These are phyloP conservation scores for Immersiella caudata DNA, from an alignment of 495 filamentous ascomycete genomes.

Conservation along the genomic window DNA sequence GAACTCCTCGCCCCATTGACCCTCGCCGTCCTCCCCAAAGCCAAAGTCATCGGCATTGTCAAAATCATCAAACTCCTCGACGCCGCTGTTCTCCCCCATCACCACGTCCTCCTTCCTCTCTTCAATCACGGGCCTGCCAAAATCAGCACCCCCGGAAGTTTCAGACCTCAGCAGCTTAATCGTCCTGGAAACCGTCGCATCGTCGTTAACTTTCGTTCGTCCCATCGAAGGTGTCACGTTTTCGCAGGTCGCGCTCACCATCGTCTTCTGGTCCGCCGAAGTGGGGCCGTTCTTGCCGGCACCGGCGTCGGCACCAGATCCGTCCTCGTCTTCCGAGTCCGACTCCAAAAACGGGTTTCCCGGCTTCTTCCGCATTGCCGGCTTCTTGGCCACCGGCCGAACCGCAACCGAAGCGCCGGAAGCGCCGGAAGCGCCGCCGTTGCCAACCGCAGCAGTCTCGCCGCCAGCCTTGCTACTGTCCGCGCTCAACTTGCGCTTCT, in stretches of 20 bases:
- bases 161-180: conserved; percentile 26
- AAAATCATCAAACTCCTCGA: conserved; percentile 63
- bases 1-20: conserved; percentile 63
- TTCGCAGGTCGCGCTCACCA: conserved; percentile 5
- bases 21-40: conserved; percentile 43
- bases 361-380: conserved; percentile 18
- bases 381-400: background rate
- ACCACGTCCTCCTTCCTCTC: background rate
- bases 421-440: no score
- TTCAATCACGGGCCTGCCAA: background rate
- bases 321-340: conserved; percentile 28
- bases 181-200: conserved; percentile 18
- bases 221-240: conserved; percentile 22
- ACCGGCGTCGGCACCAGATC: background rate
- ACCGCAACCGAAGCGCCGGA: background rate
- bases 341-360: conserved; percentile 36
- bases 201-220: conserved; percentile 27
- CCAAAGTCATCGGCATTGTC: conserved; percentile 43
- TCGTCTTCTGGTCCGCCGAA: background rate
- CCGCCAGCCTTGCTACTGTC: no score
- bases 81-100: conserved; percentile 49
- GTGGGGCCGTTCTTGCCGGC: background rate
- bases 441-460: background rate
- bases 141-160: conserved; percentile 22
- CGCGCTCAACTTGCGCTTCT: conserved; percentile 2